Conservation (phyloP, 768 basidiomycete genomes). For the Naematelia encephala region DNA sequence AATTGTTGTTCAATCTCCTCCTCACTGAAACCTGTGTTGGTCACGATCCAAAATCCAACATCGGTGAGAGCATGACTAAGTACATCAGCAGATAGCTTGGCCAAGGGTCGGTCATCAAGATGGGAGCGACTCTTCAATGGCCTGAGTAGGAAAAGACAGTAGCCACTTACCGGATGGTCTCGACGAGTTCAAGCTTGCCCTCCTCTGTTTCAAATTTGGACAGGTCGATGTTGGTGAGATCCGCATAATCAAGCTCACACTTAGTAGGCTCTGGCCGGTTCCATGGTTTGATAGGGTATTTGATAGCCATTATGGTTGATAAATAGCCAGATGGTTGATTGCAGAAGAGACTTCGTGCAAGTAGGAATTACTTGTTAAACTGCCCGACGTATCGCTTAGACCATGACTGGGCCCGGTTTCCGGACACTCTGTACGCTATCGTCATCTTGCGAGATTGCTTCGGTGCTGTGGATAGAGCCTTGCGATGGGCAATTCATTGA, state of each 20-base stretch:
- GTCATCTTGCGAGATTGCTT: not conserved
- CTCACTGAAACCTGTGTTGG: conserved; percentile 53
- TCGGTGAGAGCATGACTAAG: conserved; percentile 21
- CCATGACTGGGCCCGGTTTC: too few species aligned
- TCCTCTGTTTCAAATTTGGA: conserved; percentile 24
- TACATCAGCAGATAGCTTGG: not conserved
- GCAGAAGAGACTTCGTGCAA: too few species aligned
- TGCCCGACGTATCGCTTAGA: too few species aligned
- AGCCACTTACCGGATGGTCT: conserved; percentile 17
- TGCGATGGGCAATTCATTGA: not conserved
- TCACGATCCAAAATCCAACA: conserved; percentile 40
- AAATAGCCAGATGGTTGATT: too few species aligned
- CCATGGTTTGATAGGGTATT: conserved; percentile 25
- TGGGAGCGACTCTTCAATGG: too few species aligned
- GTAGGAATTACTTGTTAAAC: too few species aligned
- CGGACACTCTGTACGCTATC: not conserved
- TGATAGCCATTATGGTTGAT: conserved; percentile 30
- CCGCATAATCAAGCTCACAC: conserved; percentile 49
- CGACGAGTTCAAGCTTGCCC: conserved; percentile 33
- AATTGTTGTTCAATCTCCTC: conserved; percentile 52
- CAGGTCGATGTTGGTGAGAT: conserved; percentile 36
- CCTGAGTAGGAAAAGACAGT: too few species aligned
- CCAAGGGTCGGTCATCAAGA: not conserved
- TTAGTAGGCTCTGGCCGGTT: conserved; percentile 32
- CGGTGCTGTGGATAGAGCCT: not conserved